Evolutionary conservation across 352 stramenopile species (phyloP).

Genomic region (Phytophthora boehmeriae): DNA sequence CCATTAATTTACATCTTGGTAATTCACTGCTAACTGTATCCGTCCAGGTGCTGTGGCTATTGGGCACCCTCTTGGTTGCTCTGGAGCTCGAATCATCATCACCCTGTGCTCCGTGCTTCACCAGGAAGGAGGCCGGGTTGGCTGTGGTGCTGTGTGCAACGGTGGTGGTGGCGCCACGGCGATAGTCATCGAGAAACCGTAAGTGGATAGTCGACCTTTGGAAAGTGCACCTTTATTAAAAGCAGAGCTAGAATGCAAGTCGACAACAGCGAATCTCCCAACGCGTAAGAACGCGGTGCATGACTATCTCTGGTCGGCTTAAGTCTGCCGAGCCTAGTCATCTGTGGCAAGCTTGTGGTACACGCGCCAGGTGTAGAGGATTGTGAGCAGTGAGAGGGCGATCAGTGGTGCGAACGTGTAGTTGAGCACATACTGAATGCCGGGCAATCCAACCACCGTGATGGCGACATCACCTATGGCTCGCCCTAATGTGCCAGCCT

Average conservation of each 20-base stretch:
- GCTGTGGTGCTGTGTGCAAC: slow-evolving; percentile 96
- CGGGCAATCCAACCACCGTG: slow-evolving; percentile 79
- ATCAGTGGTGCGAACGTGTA: slow-evolving; percentile 80
- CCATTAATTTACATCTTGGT: background rate
- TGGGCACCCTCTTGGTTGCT: slow-evolving; percentile 73
- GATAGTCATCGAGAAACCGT: slow-evolving; percentile 90
- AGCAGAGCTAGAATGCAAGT: slow-evolving; percentile 1
- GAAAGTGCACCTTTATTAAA: too few relatives aligned
- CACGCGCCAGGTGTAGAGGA: slow-evolving; percentile 73
- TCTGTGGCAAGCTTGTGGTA: slow-evolving; percentile 72
- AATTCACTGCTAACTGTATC: slow-evolving; percentile 1
- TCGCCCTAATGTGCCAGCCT: slow-evolving; percentile 91
- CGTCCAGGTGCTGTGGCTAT: slow-evolving; percentile 55
- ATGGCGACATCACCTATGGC: slow-evolving; percentile 88
- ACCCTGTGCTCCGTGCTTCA: slow-evolving; percentile 93
- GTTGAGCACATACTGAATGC: slow-evolving; percentile 87
- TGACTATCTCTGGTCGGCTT: slow-evolving; percentile 3
- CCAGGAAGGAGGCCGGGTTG: slow-evolving; percentile 89
- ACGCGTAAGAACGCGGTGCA: slow-evolving; percentile 11
- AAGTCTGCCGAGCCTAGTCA: slow-evolving; percentile 37
- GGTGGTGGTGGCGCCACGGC: slow-evolving; percentile 95
- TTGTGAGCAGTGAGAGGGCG: slow-evolving; percentile 55
- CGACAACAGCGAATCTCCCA: slow-evolving; percentile 1
- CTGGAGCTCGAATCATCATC: slow-evolving; percentile 90
- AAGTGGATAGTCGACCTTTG: background rate